phyloP scores from a whole-genome alignment of 2,329 filamentous ascomycete species.

The Alternaria triticina region DNA sequence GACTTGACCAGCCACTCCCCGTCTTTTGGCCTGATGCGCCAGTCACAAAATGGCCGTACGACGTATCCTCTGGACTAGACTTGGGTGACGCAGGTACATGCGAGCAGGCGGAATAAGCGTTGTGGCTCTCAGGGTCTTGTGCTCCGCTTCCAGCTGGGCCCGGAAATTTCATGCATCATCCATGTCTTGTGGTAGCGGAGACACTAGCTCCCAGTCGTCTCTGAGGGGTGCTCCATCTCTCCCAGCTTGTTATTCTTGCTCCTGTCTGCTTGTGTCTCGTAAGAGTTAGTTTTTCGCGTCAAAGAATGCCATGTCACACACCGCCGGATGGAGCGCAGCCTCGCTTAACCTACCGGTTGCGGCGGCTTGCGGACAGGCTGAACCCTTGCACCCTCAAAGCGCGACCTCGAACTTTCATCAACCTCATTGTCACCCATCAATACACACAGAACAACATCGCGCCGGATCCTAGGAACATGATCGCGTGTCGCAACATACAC shows the following conservation, averaged over 20 bases:
- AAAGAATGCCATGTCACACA: constrained; percentile 20
- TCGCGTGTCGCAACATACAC: constrained; percentile 16
- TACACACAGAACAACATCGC: constrained; percentile 9
- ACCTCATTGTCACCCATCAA: constrained; percentile 18
- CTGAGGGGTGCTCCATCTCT: not conserved
- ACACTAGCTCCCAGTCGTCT: constrained; percentile 6
- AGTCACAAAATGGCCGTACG: not conserved
- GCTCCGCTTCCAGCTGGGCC: constrained; percentile 17
- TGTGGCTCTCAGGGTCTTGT: constrained; percentile 17
- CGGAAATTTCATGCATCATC: constrained; percentile 24
- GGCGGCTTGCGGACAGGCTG: constrained; percentile 18
- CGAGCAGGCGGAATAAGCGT: constrained; percentile 12
- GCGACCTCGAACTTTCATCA: constrained; percentile 25
- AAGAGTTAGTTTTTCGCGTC: constrained; percentile 4
- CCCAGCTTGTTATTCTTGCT: not conserved
- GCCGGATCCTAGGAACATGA: constrained; percentile 20
- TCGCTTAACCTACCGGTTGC: constrained; percentile 17
- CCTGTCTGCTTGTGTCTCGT: not conserved
- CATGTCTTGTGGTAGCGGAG: constrained; percentile 15
- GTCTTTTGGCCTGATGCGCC: not conserved
- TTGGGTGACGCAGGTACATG: constrained; percentile 19
- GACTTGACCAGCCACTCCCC: not conserved
- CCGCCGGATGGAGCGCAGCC: constrained; percentile 14
- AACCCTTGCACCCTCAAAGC: constrained; percentile 23
- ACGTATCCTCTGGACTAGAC: not conserved